Conservation (phyloP, 2,329 filamentous ascomycete genomes). For the Aspergillus uvarum region DNA sequence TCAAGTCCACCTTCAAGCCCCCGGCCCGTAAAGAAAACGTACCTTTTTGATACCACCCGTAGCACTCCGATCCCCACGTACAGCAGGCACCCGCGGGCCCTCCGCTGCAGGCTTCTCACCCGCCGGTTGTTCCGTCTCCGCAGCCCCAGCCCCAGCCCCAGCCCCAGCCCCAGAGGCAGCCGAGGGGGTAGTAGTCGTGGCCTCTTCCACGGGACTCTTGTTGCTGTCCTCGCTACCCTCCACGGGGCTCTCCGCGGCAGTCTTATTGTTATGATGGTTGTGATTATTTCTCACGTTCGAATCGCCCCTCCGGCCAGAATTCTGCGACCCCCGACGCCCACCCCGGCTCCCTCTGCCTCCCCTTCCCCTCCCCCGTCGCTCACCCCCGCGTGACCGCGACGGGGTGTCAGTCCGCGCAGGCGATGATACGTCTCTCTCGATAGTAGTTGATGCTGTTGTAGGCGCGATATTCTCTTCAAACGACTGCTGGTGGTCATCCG, state of each 20-base stretch:
- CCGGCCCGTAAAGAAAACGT: background rate
- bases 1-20: too few relatives aligned
- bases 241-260: background rate
- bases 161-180: conserved; percentile 11
- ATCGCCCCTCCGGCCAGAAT: conserved; percentile 21
- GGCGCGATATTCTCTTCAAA: background rate
- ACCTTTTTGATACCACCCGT: conserved; percentile 55
- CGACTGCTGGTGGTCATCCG: background rate
- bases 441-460: conserved; percentile 8
- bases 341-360: conserved; percentile 27
- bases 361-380: conserved; percentile 32
- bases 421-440: conserved; percentile 15
- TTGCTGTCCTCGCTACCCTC: conserved; percentile 17
- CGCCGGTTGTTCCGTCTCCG: conserved; percentile 18
- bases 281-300: conserved; percentile 18
- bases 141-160: conserved; percentile 14
- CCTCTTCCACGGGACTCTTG: conserved; percentile 11
- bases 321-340: conserved; percentile 17
- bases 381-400: conserved; percentile 31
- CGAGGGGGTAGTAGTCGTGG: conserved; percentile 7
- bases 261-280: background rate
- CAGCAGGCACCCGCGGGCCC: conserved; percentile 43
- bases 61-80: conserved; percentile 55
- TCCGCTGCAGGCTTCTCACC: conserved; percentile 16
- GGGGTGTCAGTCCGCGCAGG: conserved; percentile 25